Evolutionary conservation across 2,329 filamentous ascomycete genomes (phyloP).

Genomic region (Teratosphaeria viscida): DNA sequence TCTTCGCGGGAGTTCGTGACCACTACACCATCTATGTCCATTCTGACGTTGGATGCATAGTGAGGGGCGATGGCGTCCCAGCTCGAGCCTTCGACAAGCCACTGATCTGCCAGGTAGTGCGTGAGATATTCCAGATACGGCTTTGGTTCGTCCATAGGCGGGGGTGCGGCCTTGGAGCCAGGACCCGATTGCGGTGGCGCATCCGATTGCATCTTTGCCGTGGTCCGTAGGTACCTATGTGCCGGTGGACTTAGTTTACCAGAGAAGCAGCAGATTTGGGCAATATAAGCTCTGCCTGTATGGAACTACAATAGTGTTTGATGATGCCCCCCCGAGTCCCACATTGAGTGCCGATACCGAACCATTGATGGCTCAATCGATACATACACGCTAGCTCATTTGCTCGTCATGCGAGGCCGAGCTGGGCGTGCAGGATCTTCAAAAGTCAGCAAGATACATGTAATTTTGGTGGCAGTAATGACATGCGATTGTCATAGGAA

Average conservation of each 20-base stretch:
- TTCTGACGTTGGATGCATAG: neutral
- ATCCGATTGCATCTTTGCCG: neutral
- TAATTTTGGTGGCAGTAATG: no score
- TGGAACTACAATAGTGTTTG: neutral
- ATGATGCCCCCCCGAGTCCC: no score
- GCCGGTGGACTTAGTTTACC: neutral
- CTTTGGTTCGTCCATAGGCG: neutral
- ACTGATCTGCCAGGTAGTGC: neutral
- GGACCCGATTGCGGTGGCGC: neutral
- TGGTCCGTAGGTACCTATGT: neutral
- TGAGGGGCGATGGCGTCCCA: neutral
- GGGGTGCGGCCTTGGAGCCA: neutral
- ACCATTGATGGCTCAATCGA: neutral
- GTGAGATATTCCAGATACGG: neutral
- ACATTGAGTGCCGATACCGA: neutral
- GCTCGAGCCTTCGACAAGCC: neutral
- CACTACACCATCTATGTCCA: neutral
- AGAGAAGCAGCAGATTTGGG: neutral
- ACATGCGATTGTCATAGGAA: no score
- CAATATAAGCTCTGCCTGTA: neutral
- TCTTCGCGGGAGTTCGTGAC: neutral
- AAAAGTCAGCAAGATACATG: no score
- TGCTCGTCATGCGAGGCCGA: no score
- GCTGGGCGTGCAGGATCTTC: no score
- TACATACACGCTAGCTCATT: no score